phyloP scores from a whole-genome alignment of 306 rosid genomes.

The Corylus avellana region DNA sequence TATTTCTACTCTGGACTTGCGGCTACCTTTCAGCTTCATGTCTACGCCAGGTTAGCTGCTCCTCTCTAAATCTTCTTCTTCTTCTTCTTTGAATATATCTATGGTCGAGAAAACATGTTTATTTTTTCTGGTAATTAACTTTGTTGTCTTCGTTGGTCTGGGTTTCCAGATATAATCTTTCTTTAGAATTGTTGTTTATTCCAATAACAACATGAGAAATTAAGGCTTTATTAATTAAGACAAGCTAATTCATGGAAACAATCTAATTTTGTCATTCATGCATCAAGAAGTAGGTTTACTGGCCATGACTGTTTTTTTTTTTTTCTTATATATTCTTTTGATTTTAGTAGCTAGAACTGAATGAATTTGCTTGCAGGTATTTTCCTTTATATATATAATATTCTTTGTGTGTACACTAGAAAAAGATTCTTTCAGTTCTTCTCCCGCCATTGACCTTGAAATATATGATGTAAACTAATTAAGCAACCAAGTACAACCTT shows the following conservation, averaged over 20 bases:
- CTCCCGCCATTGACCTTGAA: too few relatives aligned
- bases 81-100: neutral
- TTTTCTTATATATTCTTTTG: neutral
- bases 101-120: too few relatives aligned
- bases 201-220: neutral
- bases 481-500: too few relatives aligned
- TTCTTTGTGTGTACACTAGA: too few relatives aligned
- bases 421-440: too few relatives aligned
- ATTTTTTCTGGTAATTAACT: too few relatives aligned
- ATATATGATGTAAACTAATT: too few relatives aligned
- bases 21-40: neutral
- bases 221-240: neutral
- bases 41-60: conserved; percentile 1
- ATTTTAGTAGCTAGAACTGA: neutral
- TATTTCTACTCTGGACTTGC: neutral
- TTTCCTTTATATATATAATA: too few relatives aligned
- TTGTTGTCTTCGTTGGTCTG: neutral
- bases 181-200: neutral
- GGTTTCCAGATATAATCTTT: neutral
- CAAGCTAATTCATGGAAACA: neutral
- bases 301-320: neutral
- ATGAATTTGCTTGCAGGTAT: neutral
- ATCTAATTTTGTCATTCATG: neutral
- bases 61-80: neutral
- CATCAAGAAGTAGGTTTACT: neutral